Evolutionary conservation across 1,284 basidiomycete species (phyloP).

Genomic region (Xerocomus minutiporus): DNA sequence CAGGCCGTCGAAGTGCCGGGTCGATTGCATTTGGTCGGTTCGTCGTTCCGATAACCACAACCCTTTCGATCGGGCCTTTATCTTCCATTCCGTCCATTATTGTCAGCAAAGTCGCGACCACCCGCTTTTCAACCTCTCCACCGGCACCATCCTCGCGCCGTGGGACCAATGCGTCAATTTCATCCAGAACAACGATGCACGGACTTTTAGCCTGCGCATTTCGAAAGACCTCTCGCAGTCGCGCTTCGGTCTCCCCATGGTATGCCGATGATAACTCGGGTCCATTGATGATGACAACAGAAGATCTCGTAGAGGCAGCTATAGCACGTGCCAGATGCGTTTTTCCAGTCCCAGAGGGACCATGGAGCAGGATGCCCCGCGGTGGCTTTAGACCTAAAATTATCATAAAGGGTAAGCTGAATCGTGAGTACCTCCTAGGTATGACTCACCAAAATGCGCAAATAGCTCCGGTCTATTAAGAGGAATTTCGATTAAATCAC

Average conservation of each 20-base stretch:
- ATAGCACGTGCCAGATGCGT: slow-evolving; percentile 90
- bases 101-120: slow-evolving; percentile 93
- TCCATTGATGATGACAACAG: slow-evolving; percentile 87
- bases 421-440: slow-evolving; percentile 1
- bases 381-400: slow-evolving; percentile 78
- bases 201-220: slow-evolving; percentile 81
- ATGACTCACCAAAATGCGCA: slow-evolving; percentile 69
- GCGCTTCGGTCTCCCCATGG: slow-evolving; percentile 94
- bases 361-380: slow-evolving; percentile 84
- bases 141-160: slow-evolving; percentile 82
- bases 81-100: slow-evolving; percentile 91
- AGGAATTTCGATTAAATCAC: slow-evolving; percentile 93
- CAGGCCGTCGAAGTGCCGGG: slow-evolving; percentile 89
- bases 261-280: slow-evolving; percentile 93
- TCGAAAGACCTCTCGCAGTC: slow-evolving; percentile 84
- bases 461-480: slow-evolving; percentile 88
- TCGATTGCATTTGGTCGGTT: slow-evolving; percentile 98
- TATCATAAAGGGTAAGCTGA: slow-evolving; percentile 9
- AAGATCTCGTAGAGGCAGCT: slow-evolving; percentile 73
- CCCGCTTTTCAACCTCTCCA: slow-evolving; percentile 92
- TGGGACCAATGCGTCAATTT: slow-evolving; percentile 94
- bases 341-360: slow-evolving; percentile 93
- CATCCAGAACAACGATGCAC: slow-evolving; percentile 92
- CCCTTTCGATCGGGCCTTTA: slow-evolving; percentile 48
- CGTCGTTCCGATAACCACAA: slow-evolving; percentile 95